A percentile compares a stretch with the other conserved stretches of the same genome.
Conservation (phyloP, 2,329 filamentous ascomycete species). For the Fusarium ambrosium region DNA sequence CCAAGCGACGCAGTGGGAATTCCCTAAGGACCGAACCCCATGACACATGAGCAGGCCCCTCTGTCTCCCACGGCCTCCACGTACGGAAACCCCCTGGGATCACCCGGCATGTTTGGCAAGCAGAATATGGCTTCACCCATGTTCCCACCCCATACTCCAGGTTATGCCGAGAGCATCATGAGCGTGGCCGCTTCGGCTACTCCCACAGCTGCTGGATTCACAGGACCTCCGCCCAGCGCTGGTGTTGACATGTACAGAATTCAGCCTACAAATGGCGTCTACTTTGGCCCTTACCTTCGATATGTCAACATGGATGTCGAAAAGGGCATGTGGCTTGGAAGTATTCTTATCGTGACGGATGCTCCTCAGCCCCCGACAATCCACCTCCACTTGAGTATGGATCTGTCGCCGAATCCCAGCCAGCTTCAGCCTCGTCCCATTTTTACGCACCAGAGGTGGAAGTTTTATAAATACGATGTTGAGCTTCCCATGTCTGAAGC, state of each 20-base stretch:
- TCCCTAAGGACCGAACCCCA: conserved; percentile 92
- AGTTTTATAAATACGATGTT: conserved; percentile 94
- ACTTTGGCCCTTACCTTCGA: conserved; percentile 95
- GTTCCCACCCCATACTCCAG: conserved; percentile 84
- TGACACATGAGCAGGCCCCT: conserved; percentile 85
- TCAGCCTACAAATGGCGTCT: conserved; percentile 93
- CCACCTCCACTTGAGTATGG: conserved; percentile 90
- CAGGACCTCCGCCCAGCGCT: conserved; percentile 86
- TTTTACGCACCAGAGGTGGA: conserved; percentile 91
- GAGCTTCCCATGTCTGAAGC: conserved; percentile 91
- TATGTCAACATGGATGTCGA: conserved; percentile 99
- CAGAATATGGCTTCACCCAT: conserved; percentile 79
- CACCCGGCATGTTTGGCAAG: conserved; percentile 71
- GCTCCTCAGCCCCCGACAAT: conserved; percentile 94
- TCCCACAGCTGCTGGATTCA: conserved; percentile 85
- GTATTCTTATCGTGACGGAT: conserved; percentile 93
- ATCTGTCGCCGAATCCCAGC: conserved; percentile 91
- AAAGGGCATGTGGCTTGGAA: conserved; percentile 90
- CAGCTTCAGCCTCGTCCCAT: conserved; percentile 88
- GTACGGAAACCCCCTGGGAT: conserved; percentile 80
- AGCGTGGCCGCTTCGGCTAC: conserved; percentile 81
- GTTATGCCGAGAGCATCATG: conserved; percentile 88
- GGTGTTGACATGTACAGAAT: conserved; percentile 97
- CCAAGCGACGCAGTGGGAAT: conserved; percentile 98
- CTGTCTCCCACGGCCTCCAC: conserved; percentile 85